Base-by-base conservation (phyloP, 768 basidiomycete genomes). In the Chalciporus pseudorubinellus region DNA sequence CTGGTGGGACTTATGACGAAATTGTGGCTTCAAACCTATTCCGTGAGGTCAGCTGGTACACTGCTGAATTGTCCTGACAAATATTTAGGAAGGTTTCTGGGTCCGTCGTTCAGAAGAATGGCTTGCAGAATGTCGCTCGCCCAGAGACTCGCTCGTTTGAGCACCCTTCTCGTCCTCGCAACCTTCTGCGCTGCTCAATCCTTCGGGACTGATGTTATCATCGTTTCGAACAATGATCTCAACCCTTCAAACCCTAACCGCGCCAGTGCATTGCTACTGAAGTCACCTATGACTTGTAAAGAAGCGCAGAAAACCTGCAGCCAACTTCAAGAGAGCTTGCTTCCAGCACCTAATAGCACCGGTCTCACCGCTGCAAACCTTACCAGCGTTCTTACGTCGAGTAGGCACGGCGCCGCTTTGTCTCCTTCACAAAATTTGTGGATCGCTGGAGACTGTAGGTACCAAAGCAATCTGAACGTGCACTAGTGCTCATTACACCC, bases 161-260 rank as follows among this genome's bases (percentile, higher is more conserved):
- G n/a, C 34, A 8, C 6, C 34, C 34, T 36, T 36, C 34, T 36
- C 34, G 3, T 36, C n/a, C n/a, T 36, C n/a, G n/a, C n/a, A 36
- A 36, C 34, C 13, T n/a, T 36, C 34, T 16, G 34, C 16, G 10
- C 34, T 36, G 14, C 34, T 36, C 34, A 36, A n/a, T n/a, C 34
- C n/a, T 36, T 36, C 34, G 3, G n/a, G 1, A 39, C 19, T 8
- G 53, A 50, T 20, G 39, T 55, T 20, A 39, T 57, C 22, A 47
- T 57, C 48, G 44, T 56, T 18, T 57, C 55, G 0, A 57, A 57
- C 41, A 58, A 57, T 47, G 55, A 51, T 22, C 22, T 58, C 42
- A 33, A 58, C 33, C 55, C 49, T 2, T 57, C 44, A 14, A 56
- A 57, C 29, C 29, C 39, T 14, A 51, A 58, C 22, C 56, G 56